These are phyloP conservation scores for Cyphellophora europaea DNA, from an alignment of 2,329 filamentous ascomycete genomes.

Conservation along the genomic window DNA sequence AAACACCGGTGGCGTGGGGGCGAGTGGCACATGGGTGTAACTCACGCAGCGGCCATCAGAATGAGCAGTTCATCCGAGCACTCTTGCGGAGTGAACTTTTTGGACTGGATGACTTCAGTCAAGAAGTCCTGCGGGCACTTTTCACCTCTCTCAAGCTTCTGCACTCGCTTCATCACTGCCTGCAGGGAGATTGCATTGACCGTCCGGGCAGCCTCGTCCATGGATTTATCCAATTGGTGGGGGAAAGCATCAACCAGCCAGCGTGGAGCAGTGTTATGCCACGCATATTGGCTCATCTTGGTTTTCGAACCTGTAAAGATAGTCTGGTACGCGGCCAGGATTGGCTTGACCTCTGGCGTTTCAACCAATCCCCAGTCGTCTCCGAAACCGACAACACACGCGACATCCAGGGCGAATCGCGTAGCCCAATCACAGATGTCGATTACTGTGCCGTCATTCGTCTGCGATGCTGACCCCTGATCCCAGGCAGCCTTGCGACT, in stretches of 20 bases:
- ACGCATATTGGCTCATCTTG: constrained; percentile 1
- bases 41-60: background rate
- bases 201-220: background rate
- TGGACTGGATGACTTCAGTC: background rate
- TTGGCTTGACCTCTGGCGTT: background rate
- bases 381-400: background rate
- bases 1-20: no score
- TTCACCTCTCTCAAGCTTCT: background rate
- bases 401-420: background rate
- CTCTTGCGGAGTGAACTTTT: background rate
- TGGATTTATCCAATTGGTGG: background rate
- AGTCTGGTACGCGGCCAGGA: background rate
- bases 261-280: background rate
- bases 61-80: background rate
- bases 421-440: background rate
- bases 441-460: background rate
- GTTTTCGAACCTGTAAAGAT: background rate
- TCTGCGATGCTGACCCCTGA: background rate
- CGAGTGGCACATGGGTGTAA: no score
- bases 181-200: background rate
- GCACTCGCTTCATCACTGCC: background rate
- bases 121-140: background rate
- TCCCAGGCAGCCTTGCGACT: background rate
- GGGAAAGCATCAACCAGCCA: background rate
- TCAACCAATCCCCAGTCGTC: background rate